Conservation (phyloP, 257 asterid genomes). For the Gentiana straminea region DNA sequence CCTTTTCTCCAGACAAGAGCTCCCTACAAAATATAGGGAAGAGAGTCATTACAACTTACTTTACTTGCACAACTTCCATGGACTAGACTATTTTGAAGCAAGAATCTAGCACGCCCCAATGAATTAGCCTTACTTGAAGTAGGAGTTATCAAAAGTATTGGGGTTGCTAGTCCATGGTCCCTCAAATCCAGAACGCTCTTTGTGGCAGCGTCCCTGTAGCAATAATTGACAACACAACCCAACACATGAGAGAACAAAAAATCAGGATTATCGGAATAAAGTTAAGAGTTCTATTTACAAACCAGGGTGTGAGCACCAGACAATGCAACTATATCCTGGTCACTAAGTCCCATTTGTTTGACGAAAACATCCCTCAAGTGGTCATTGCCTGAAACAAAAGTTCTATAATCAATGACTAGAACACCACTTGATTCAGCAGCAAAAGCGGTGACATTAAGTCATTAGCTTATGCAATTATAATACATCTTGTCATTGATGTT, state of each 20-base stretch:
- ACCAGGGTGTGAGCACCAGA: conserved; percentile 95
- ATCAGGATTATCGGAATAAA: not conserved
- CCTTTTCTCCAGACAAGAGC: conserved; percentile 68
- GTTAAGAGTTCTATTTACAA: conserved; percentile 5
- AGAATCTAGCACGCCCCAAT: too few relatives aligned
- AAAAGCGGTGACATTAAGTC: not conserved
- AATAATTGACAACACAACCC: not conserved
- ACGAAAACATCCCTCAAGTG: conserved; percentile 77
- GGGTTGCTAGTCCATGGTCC: conserved; percentile 88
- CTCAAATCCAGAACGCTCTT: conserved; percentile 86
- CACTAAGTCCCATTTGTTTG: conserved; percentile 80
- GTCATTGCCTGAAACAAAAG: conserved; percentile 41
- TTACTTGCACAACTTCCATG: too few relatives aligned
- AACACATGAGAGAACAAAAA: not conserved
- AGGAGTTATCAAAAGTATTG: conserved; percentile 66
- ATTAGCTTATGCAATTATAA: not conserved
- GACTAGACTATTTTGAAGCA: too few relatives aligned
- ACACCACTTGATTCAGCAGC: not conserved
- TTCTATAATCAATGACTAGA: not conserved
- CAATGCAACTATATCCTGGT: conserved; percentile 69
- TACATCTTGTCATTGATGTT: too few relatives aligned
- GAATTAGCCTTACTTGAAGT: conserved; percentile 39
- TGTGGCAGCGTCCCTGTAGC: conserved; percentile 72
- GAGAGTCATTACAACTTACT: not conserved
- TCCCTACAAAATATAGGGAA: conserved; percentile 23